Percentiles rank a stretch among this genome's conserved stretches.
Conservation (phyloP, 805 yeast genomes). For the Candida corydali region DNA sequence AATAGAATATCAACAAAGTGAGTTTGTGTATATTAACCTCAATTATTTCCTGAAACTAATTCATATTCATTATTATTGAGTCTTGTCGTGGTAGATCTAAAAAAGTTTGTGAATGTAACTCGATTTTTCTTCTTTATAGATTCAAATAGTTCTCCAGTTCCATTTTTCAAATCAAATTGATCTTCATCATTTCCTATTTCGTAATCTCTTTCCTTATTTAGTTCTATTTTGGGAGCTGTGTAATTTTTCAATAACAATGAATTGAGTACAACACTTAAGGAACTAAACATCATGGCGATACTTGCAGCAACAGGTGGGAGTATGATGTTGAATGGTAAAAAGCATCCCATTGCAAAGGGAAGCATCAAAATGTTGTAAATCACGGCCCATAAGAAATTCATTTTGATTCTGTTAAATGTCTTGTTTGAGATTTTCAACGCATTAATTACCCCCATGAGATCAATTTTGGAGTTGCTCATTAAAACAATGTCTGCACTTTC, state of each 20-base stretch:
- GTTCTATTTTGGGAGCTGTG: slow-evolving; percentile 33
- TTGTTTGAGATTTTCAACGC: slow-evolving; percentile 65
- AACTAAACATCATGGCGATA: slow-evolving; percentile 88
- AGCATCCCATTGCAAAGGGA: slow-evolving; percentile 92
- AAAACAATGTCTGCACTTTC: slow-evolving; percentile 95
- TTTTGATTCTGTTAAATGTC: slow-evolving; percentile 69
- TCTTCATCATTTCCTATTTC: slow-evolving; percentile 15
- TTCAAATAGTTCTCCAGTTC: slow-evolving; percentile 23
- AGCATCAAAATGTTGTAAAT: slow-evolving; percentile 80
- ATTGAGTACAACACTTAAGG: slow-evolving; percentile 81
- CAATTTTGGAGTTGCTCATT: slow-evolving; percentile 26
- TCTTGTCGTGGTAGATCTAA: neutral
- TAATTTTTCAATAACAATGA: slow-evolving; percentile 71
- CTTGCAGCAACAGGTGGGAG: slow-evolving; percentile 89
- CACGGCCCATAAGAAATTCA: slow-evolving; percentile 85
- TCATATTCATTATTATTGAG: slow-evolving; percentile 7
- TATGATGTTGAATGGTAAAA: slow-evolving; percentile 69
- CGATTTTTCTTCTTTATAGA: slow-evolving; percentile 4
- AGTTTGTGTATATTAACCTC: too few relatives aligned
- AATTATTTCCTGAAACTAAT: slow-evolving; percentile 7
- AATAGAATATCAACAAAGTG: neutral
- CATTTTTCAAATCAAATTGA: slow-evolving; percentile 22
- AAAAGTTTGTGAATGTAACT: neutral
- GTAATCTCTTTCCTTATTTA: slow-evolving; percentile 14
- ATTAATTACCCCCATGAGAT: slow-evolving; percentile 48